phyloP scores from a whole-genome alignment of 2,329 filamentous ascomycete genomes.

The Pseudofabraea citricarpa region DNA sequence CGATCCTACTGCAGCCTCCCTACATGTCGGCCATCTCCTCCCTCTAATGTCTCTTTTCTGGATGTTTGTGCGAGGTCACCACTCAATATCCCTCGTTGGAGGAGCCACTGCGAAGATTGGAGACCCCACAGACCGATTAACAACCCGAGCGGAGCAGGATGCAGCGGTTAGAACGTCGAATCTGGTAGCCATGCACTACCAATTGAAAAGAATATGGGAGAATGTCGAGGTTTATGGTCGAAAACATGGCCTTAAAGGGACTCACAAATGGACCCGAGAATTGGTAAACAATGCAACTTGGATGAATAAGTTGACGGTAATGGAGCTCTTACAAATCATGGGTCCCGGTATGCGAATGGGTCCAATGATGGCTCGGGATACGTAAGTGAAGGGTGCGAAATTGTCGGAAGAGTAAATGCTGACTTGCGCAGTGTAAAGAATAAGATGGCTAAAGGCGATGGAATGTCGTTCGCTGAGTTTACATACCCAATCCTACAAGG shows the following conservation, averaged over 20 bases:
- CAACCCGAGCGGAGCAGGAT: conserved; percentile 50
- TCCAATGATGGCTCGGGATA: conserved; percentile 83
- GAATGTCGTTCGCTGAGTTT: conserved; percentile 93
- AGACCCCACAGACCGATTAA: conserved; percentile 68
- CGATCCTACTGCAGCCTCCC: conserved; percentile 73
- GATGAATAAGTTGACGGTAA: conserved; percentile 67
- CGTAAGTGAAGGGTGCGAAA: conserved; percentile 50
- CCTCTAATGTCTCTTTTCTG: conserved; percentile 82
- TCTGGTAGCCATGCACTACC: conserved; percentile 62
- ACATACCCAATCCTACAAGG: conserved; percentile 89
- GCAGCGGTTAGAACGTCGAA: conserved; percentile 55
- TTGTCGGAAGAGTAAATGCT: conserved; percentile 10
- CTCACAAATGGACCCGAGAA: conserved; percentile 61
- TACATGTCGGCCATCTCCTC: conserved; percentile 77
- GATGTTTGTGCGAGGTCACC: conserved; percentile 73
- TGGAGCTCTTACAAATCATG: conserved; percentile 71
- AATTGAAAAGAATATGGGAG: conserved; percentile 67
- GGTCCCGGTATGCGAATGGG: conserved; percentile 74
- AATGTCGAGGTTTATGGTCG: conserved; percentile 65
- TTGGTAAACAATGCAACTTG: conserved; percentile 80
- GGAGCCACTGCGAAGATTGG: conserved; percentile 75
- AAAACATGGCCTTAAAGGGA: conserved; percentile 58
- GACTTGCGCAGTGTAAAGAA: conserved; percentile 57
- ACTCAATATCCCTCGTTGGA: conserved; percentile 63
- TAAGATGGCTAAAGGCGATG: conserved; percentile 78